These are phyloP conservation scores for Mycena galericulata DNA, from an alignment of 768 basidiomycete genomes.

Conservation along the genomic window DNA sequence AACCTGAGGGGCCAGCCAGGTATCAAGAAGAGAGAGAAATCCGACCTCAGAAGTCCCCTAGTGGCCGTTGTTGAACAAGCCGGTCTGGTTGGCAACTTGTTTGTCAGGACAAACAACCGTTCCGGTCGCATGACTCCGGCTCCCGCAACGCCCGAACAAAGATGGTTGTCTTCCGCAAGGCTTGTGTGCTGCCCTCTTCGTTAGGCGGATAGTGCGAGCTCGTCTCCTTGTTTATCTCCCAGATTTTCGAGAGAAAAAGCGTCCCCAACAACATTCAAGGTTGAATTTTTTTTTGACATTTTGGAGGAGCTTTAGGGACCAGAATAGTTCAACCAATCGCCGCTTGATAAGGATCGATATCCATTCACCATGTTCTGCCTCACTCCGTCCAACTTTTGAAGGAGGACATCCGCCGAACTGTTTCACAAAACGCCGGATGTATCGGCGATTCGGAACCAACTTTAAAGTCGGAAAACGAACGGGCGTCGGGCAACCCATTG, in stretches of 20 bases:
- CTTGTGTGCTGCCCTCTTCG: neutral
- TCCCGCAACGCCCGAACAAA: slow-evolving; percentile 9
- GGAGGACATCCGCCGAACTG: neutral
- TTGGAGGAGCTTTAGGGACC: neutral
- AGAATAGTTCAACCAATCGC: neutral
- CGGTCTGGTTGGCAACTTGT: slow-evolving; percentile 26
- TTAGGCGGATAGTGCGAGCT: neutral
- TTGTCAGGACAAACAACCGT: slow-evolving; percentile 17
- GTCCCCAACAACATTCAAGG: too few species aligned
- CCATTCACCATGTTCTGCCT: neutral
- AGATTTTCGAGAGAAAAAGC: too few species aligned
- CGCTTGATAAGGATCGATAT: slow-evolving; percentile 16
- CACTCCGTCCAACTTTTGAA: neutral
- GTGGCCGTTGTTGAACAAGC: slow-evolving; percentile 28
- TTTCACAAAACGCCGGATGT: neutral
- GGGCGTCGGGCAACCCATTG: neutral
- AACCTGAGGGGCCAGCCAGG: slow-evolving; percentile 22
- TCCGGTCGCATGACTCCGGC: slow-evolving; percentile 18
- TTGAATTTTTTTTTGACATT: slow-evolving; percentile 4
- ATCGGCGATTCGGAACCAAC: neutral
- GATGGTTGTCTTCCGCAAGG: slow-evolving; percentile 13
- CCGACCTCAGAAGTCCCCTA: slow-evolving; percentile 22
- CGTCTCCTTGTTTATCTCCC: too few species aligned
- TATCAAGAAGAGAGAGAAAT: slow-evolving; percentile 13
- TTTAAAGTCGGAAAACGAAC: neutral